Percentiles rank a stretch among this genome's conserved stretches.
Conservation (phyloP, 1,284 basidiomycete species). For the Rhodotorula glutinis region DNA sequence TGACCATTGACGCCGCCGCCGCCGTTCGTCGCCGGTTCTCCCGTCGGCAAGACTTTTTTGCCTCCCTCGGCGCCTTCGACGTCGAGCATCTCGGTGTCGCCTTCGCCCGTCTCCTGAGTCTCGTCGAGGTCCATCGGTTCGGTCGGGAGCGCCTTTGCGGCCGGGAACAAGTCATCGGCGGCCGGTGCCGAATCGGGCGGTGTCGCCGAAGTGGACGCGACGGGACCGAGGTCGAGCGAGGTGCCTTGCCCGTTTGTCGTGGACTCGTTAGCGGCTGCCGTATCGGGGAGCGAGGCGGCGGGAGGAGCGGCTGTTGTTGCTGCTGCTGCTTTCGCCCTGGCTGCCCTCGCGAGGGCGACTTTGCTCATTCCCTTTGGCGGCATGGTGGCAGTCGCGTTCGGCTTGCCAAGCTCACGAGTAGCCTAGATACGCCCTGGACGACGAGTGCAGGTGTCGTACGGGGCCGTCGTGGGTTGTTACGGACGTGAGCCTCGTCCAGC, state of each 20-base stretch:
- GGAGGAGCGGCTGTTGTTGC: not conserved
- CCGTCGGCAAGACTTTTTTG: not conserved
- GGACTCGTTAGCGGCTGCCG: not conserved
- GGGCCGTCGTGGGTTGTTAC: no score
- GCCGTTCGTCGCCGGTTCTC: not conserved
- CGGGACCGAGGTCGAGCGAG: not conserved
- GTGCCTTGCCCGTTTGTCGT: not conserved
- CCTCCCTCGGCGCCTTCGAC: not conserved
- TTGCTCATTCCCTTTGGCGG: not conserved
- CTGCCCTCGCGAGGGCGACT: slow-evolving; percentile 5
- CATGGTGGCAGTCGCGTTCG: not conserved
- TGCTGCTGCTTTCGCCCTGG: not conserved
- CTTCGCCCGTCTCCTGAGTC: slow-evolving; percentile 21
- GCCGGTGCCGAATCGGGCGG: not conserved
- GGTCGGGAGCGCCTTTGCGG: slow-evolving; percentile 30
- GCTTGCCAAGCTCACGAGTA: no score
- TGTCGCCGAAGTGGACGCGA: not conserved
- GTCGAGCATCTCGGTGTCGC: slow-evolving; percentile 28
- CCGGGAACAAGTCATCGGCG: slow-evolving; percentile 11
- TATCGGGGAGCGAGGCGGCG: not conserved
- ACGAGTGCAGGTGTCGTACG: no score
- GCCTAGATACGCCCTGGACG: no score
- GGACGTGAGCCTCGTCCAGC: no score
- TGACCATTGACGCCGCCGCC: not conserved
- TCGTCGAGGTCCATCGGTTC: slow-evolving; percentile 40